Percentiles rank a stretch among this genome's conserved stretches.
phyloP scores from a whole-genome alignment of 805 yeast genomes.

The Tetrapisispora iriomotensis region DNA sequence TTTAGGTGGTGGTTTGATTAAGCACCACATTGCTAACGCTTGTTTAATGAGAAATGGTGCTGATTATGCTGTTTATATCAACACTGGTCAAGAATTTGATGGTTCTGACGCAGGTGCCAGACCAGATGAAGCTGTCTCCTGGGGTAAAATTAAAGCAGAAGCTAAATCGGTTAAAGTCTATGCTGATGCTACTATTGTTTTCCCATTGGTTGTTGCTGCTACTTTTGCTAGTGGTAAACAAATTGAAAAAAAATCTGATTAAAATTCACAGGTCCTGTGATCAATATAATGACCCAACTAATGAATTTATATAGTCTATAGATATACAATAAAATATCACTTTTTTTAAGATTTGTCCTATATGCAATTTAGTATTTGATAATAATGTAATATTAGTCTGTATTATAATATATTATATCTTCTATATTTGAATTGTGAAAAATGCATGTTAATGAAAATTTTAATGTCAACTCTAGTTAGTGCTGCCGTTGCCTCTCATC shows the following conservation, averaged over 20 bases:
- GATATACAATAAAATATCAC: neutral
- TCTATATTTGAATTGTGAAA: neutral
- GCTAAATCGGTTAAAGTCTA: conserved; percentile 87
- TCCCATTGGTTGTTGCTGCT: conserved; percentile 95
- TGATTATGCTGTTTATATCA: conserved; percentile 92
- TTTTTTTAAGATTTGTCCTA: no score
- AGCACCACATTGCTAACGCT: conserved; percentile 96
- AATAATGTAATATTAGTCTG: no score
- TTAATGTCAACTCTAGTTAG: neutral
- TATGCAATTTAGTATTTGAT: no score
- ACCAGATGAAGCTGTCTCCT: conserved; percentile 96
- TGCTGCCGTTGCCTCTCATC: conserved; percentile 48
- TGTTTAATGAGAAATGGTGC: conserved; percentile 99
- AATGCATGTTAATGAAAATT: neutral
- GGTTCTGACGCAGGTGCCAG: conserved; percentile 99
- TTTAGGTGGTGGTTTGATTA: conserved; percentile 91
- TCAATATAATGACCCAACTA: conserved; percentile 1
- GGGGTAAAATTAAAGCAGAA: conserved; percentile 97
- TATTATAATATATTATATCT: no score
- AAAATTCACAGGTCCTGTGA: neutral
- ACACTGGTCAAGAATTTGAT: conserved; percentile 97
- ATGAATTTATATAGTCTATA: conserved; percentile 3
- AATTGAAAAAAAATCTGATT: conserved; percentile 3
- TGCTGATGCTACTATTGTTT: conserved; percentile 89
- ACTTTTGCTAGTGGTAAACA: conserved; percentile 66